phyloP scores from a whole-genome alignment of 2,329 filamentous ascomycete species.

The Colletotrichum cordylinicola region DNA sequence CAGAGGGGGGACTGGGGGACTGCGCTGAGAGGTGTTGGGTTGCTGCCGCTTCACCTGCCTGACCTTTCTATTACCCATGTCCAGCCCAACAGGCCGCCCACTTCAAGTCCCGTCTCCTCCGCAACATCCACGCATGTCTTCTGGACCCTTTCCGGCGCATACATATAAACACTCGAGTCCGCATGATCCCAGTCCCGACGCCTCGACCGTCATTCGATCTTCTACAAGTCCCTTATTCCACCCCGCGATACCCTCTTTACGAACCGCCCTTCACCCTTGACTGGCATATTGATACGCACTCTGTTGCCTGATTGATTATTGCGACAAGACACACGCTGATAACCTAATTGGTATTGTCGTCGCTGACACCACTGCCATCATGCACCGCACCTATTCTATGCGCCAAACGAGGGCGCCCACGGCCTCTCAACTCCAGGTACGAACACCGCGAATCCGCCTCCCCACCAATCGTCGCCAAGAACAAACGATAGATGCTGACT shows the following conservation, averaged over 20 bases:
- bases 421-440: slow-evolving; percentile 75
- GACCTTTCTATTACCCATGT: background rate
- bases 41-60: background rate
- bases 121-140: slow-evolving; percentile 5
- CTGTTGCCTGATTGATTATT: background rate
- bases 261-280: background rate
- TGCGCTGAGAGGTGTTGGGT: background rate
- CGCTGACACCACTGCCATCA: slow-evolving; percentile 45
- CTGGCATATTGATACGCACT: background rate
- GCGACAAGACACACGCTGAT: background rate
- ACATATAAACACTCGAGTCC: slow-evolving; percentile 20
- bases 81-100: background rate
- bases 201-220: slow-evolving; percentile 3
- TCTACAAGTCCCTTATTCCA: slow-evolving; percentile 3
- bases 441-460: background rate
- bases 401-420: slow-evolving; percentile 96
- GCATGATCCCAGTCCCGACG: background rate
- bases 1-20: background rate
- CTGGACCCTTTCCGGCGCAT: background rate
- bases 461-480: background rate
- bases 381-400: slow-evolving; percentile 99
- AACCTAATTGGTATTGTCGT: background rate
- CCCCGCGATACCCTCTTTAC: slow-evolving; percentile 6
- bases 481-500: slow-evolving; percentile 5
- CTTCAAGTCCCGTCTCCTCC: slow-evolving; percentile 15